Percentiles rank a stretch among this genome's conserved stretches.
Evolutionary conservation across 2,329 filamentous ascomycete species (phyloP).

Genomic region (Penicillium sp.): DNA sequence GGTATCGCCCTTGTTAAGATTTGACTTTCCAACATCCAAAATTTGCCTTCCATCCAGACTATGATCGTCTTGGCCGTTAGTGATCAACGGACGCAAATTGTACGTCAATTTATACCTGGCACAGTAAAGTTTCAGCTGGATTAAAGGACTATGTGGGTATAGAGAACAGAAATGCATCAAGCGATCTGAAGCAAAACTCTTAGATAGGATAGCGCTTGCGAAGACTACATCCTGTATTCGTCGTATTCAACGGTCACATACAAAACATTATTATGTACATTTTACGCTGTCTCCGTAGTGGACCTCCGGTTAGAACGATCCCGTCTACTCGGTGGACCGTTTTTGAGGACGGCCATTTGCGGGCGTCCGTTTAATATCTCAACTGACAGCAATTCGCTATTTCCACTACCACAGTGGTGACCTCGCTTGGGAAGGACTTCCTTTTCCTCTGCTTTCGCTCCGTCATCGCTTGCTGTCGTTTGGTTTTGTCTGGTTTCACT

Average conservation of each 20-base stretch:
- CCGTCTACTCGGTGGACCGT: slow-evolving; percentile 18
- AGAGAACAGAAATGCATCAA: background rate
- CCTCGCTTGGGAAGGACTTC: slow-evolving; percentile 21
- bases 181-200: no score
- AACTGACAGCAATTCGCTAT: slow-evolving; percentile 21
- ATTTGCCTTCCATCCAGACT: background rate
- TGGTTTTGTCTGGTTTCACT: background rate
- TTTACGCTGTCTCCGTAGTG: background rate
- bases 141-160: background rate
- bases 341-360: slow-evolving; percentile 7
- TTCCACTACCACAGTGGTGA: slow-evolving; percentile 28
- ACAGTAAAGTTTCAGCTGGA: background rate
- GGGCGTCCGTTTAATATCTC: slow-evolving; percentile 25
- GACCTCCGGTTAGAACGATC: background rate
- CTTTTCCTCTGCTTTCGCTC: slow-evolving; percentile 16
- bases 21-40: background rate
- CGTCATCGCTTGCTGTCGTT: slow-evolving; percentile 3
- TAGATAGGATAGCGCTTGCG: background rate
- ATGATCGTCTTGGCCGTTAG: background rate
- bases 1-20: background rate
- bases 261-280: background rate
- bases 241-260: background rate
- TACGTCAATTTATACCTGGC: background rate
- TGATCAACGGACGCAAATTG: background rate
- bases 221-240: background rate